Percentiles rank a stretch among this genome's conserved stretches.
These are phyloP conservation scores for Apiospora pterosperma DNA, from an alignment of 2,329 filamentous ascomycete species.

Conservation along the genomic window DNA sequence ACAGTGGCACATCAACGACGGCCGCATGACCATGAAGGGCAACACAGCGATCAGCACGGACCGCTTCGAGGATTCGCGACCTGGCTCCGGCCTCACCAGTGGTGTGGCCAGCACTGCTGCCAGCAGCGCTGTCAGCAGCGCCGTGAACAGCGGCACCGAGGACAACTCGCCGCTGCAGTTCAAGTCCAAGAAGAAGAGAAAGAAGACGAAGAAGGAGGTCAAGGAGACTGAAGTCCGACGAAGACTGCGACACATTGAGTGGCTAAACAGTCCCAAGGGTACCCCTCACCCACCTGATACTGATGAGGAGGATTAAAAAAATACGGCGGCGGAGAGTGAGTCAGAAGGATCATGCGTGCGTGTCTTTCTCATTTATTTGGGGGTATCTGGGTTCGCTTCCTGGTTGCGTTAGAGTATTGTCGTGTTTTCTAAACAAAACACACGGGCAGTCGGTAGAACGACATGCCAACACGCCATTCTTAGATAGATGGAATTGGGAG, in stretches of 20 bases:
- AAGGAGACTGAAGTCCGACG: conserved; percentile 91
- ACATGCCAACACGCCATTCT: background rate
- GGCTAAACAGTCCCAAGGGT: conserved; percentile 82
- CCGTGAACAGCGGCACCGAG: conserved; percentile 79
- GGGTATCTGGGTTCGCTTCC: background rate
- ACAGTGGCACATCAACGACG: conserved; percentile 92
- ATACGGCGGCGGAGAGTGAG: background rate
- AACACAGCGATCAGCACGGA: conserved; percentile 70
- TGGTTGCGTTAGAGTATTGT: background rate
- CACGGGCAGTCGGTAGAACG: background rate
- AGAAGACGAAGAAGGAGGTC: conserved; percentile 93
- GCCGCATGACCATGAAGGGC: conserved; percentile 81
- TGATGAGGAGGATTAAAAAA: conserved; percentile 61
- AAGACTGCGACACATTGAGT: conserved; percentile 79
- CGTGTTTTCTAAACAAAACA: no score
- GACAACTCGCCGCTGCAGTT: conserved; percentile 82
- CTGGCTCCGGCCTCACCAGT: conserved; percentile 54
- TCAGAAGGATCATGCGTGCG: background rate
- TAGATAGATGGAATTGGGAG: background rate
- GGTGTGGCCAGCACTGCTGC: conserved; percentile 54
- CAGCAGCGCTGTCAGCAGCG: conserved; percentile 54
- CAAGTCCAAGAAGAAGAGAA: conserved; percentile 90
- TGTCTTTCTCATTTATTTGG: background rate
- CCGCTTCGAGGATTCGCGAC: conserved; percentile 80
- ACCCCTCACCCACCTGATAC: conserved; percentile 75